These are phyloP conservation scores for Hippophae rhamnoides DNA, from an alignment of 306 rosid genomes.

Conservation along the genomic window DNA sequence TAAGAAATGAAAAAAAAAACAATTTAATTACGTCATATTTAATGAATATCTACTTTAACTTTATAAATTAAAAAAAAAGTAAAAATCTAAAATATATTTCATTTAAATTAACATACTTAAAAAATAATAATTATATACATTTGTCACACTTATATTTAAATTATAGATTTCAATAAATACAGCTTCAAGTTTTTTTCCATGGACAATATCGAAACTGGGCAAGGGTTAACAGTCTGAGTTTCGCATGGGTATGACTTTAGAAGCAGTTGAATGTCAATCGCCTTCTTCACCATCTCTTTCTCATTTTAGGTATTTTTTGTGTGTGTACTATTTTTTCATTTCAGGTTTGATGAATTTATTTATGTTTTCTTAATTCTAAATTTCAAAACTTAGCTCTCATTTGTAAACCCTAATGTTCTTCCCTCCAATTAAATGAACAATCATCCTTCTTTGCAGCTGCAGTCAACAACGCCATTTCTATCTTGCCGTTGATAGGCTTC, in stretches of 20 bases:
- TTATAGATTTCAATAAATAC: no score
- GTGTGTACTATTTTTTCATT: neutral
- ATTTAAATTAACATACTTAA: no score
- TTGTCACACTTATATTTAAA: no score
- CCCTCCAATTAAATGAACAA: neutral
- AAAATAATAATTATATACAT: no score
- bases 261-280: conserved; percentile 31
- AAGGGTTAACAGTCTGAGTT: no score
- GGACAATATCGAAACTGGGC: no score
- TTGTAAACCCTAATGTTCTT: neutral
- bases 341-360: conserved; percentile 17
- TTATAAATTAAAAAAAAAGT: no score
- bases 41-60: no score
- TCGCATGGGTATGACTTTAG: conserved; percentile 31
- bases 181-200: no score
- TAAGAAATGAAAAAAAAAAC: no score
- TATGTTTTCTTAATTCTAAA: neutral
- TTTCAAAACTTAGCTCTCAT: neutral
- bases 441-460: conserved; percentile 2
- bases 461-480: conserved; percentile 75
- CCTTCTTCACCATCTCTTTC: conserved; percentile 30
- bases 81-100: no score
- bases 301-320: conserved; percentile 23
- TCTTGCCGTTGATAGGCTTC: conserved; percentile 71
- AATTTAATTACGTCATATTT: no score